Base-by-base conservation (phyloP, 2,329 filamentous ascomycete species). In the Xylaria sp. region DNA sequence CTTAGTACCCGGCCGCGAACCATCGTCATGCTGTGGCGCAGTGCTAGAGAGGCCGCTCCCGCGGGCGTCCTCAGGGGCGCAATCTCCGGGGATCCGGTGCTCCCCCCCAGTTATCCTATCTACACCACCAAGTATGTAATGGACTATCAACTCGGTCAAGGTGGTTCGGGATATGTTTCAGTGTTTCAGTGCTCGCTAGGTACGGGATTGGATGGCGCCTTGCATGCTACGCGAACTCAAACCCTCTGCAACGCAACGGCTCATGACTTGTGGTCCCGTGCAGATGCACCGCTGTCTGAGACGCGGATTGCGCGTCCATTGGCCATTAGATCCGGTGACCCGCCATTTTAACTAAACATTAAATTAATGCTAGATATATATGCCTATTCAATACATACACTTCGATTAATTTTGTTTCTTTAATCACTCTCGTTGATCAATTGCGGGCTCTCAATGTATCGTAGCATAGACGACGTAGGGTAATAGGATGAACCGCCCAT, bases 221-320 rank as follows among this genome's bases (percentile, higher is more conserved):
- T 9, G 29, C 47, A 52, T 58, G 54, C 55, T 40, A 54, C 60
- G 23, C 44, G 29, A 27, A 29, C 40, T 23, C n/a, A n/a, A n/a
- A n/a, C n/a, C n/a, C n/a, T n/a, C 35, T n/a, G 40, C 46, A 54
- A 27, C 11, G 23, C 23, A 15, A 41, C 44, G 31, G 44, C 49
- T n/a, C 38, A 59, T 62, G 60, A 59, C 55, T 33, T 43, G 29
- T 60, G 35, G 33, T 29, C 47, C 27, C 53, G 43, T 48, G 35
- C 53, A 57, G 11, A 48, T 33, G 23, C 40, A 48, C 31, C 33
- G 35, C 46, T 29, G 15, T n/a, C 31, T 33, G 31, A 21, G 44
- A 43, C 35, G 51, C 44, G 25, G 44, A 55, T 54, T 37, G 37
- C 23, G n/a, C n/a, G n/a, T n/a, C n/a, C n/a, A n/a, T n/a, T n/a